Evolutionary conservation across 176 grass and related monocot species (phyloP).

Genomic region (Alopecurus myosuroides): DNA sequence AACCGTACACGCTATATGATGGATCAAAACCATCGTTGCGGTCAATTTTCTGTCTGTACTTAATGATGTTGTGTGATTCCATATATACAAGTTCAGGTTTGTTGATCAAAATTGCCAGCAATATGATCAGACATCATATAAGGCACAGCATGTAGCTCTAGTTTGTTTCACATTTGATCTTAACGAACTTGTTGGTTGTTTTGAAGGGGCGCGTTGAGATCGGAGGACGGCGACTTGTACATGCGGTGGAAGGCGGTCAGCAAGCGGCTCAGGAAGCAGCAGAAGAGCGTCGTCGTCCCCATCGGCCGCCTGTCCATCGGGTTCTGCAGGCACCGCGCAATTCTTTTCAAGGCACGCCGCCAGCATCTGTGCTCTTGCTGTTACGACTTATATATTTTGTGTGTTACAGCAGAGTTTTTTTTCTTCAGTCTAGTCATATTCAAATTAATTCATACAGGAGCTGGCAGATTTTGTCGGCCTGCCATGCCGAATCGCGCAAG

Average conservation of each 20-base stretch:
- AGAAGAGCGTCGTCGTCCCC: conserved; percentile 63
- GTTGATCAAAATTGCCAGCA: not conserved
- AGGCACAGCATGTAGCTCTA: not conserved
- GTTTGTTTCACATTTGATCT: not conserved
- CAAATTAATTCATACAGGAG: conserved; percentile 33
- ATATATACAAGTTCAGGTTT: not conserved
- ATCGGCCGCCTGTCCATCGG: conserved; percentile 72
- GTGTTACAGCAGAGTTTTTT: not conserved
- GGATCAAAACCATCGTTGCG: not conserved
- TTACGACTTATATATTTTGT: not conserved
- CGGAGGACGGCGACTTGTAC: conserved; percentile 68
- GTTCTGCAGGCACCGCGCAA: conserved; percentile 87
- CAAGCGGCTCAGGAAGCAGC: conserved; percentile 62
- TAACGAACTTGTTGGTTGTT: not conserved
- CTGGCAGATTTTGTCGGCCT: conserved; percentile 75
- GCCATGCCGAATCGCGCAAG: conserved; percentile 88
- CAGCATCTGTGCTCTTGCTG: not conserved
- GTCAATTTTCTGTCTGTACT: not conserved
- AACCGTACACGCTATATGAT: not conserved
- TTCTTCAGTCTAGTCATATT: not conserved
- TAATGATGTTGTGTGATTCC: not conserved
- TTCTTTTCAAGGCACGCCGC: conserved; percentile 71
- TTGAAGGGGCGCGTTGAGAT: conserved; percentile 67
- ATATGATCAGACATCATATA: not conserved
- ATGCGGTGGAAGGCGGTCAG: conserved; percentile 77